Base-by-base conservation (phyloP, 1,284 basidiomycete species). In the Pseudozyma hubeiensis region DNA sequence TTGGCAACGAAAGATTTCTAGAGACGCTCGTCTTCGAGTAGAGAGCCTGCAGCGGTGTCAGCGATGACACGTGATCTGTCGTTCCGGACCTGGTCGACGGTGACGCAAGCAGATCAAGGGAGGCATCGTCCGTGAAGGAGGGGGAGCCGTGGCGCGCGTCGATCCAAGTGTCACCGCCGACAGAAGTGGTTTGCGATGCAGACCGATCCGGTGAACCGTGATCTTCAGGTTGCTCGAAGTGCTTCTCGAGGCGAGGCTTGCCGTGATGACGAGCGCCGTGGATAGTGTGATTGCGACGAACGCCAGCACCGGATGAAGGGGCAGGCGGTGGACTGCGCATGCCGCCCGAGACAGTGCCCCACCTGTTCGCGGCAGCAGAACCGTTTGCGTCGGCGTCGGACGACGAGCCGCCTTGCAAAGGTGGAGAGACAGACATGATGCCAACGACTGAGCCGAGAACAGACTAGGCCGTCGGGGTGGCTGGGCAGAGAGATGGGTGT, bases 141-240 rank as follows among this genome's bases (percentile, higher is more conserved):
- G 34, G 19, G 2, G 52, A 55, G 7, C 45, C 31, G n/a, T 57
- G 39, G 8, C 7, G 29, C 35, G 24, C 35, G 17, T 56, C 39
- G 11, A 17, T 13, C 6, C n/a, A 47, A n/a, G 30, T n/a, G 5
- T 17, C 43, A n/a, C 3, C 44, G 13, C 31, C 40, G 6, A 35
- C 17, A 1, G 41, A 33, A 17, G 37, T 4, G 39, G 4, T 7
- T 11, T 19, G 47, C 5, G 47, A 14, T 11, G 19, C 33, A 31
- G 48, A 19, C 19, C 29, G 30, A 19, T 16, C 50, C 14, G 35
- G 14, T 37, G 45, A 24, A 29, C 48, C 30, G 33, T n/a, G 43
- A 29, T 67, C 59, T 14, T 69, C 66, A 10, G 72, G 72, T 61
- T 75, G 72, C 51, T 75, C 72, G 46, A 75, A 75, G 29, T 75